A percentile compares a stretch with the other conserved stretches of the same genome.
phyloP scores from a whole-genome alignment of 1,284 basidiomycete genomes.

The Tylopilus sp. region DNA sequence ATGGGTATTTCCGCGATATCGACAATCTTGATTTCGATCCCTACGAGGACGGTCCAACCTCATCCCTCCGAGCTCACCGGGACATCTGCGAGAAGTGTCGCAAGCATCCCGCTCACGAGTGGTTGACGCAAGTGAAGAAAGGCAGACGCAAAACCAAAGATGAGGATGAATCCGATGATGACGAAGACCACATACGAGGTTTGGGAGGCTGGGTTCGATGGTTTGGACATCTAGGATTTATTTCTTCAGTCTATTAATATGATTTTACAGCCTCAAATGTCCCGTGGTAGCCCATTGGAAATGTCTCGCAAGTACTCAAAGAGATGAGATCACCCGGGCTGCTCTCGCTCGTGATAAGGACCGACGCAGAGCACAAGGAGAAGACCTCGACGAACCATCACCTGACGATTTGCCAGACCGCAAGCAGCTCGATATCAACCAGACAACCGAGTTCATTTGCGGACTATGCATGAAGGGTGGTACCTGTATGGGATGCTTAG shows the following conservation, averaged over 20 bases:
- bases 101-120: constrained; percentile 51
- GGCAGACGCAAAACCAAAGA: constrained; percentile 38
- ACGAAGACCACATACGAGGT: constrained; percentile 49
- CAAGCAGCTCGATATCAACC: constrained; percentile 45
- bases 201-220: constrained; percentile 86
- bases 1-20: constrained; percentile 62
- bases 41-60: constrained; percentile 54
- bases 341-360: constrained; percentile 49
- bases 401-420: constrained; percentile 27
- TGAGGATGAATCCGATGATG: constrained; percentile 42
- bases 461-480: constrained; percentile 71
- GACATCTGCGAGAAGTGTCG: constrained; percentile 69
- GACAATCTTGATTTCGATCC: constrained; percentile 55
- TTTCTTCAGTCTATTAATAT: constrained; percentile 11
- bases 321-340: constrained; percentile 69
- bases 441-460: constrained; percentile 78
- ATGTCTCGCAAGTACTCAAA: constrained; percentile 65
- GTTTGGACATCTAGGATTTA: constrained; percentile 38
- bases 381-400: constrained; percentile 13
- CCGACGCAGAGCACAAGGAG: constrained; percentile 36
- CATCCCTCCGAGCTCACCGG: constrained; percentile 56
- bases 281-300: constrained; percentile 77
- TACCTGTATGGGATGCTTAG: constrained; percentile 74
- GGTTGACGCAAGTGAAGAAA: constrained; percentile 45
- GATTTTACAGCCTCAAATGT: constrained; percentile 60